These are phyloP conservation scores for Cadophora gregata DNA, from an alignment of 2,329 filamentous ascomycete species.

Conservation along the genomic window DNA sequence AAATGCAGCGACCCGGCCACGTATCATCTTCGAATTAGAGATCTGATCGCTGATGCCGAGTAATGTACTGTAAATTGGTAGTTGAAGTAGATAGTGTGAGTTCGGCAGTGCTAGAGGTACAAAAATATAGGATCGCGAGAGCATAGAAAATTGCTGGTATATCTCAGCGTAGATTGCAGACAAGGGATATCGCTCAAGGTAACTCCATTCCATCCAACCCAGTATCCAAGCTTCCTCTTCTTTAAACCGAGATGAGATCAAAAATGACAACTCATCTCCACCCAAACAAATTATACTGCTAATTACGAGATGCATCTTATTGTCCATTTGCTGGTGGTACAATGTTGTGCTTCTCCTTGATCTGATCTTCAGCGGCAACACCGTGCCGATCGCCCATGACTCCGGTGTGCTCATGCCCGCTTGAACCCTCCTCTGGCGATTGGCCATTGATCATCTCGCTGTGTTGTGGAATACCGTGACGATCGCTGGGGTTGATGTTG, in stretches of 20 bases:
- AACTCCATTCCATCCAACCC: slow-evolving; percentile 19
- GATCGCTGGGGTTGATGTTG: slow-evolving; percentile 65
- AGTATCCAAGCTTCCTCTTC: slow-evolving; percentile 4
- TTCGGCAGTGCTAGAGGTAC: slow-evolving; percentile 2
- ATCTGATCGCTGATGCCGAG: not conserved
- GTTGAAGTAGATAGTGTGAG: slow-evolving; percentile 9
- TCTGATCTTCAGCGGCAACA: slow-evolving; percentile 52
- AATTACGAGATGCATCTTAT: not conserved
- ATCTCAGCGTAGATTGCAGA: slow-evolving; percentile 14
- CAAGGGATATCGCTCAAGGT: slow-evolving; percentile 21
- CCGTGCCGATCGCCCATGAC: slow-evolving; percentile 59
- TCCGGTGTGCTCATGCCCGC: slow-evolving; percentile 48
- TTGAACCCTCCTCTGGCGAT: slow-evolving; percentile 46
- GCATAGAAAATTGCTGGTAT: slow-evolving; percentile 10
- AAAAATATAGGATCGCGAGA: slow-evolving; percentile 14
- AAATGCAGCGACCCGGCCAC: not conserved
- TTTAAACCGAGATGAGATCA: not conserved
- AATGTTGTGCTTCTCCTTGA: slow-evolving; percentile 36
- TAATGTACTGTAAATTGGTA: not conserved
- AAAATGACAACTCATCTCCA: slow-evolving; percentile 1
- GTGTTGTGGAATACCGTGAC: slow-evolving; percentile 76
- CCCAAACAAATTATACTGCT: not conserved
- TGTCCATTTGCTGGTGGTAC: not conserved
- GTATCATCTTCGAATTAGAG: too few species aligned
- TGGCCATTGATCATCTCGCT: slow-evolving; percentile 68